Conservation (phyloP, 2,329 filamentous ascomycete species). For the Talaromyces sp. region DNA sequence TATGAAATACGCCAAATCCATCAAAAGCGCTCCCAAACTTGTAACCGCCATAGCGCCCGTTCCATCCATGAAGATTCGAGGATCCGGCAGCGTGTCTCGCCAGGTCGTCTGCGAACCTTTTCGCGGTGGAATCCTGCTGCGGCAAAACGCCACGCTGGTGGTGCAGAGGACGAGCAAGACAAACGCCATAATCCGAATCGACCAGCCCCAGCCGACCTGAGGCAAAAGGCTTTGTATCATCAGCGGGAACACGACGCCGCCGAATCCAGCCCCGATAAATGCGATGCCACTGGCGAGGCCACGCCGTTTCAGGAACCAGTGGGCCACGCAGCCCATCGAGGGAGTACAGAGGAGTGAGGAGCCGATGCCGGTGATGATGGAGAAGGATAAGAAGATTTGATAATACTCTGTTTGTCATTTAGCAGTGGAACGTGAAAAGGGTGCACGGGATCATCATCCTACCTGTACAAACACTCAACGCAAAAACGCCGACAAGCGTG, state of each 20-base stretch:
- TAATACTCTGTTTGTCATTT: conserved; percentile 26
- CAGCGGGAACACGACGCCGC: conserved; percentile 28
- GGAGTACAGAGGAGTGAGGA: conserved; percentile 35
- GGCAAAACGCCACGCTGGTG: conserved; percentile 14
- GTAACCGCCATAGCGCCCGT: conserved; percentile 14
- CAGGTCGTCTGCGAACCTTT: conserved; percentile 12
- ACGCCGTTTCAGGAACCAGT: conserved; percentile 31
- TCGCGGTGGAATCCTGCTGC: conserved; percentile 10
- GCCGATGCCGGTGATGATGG: conserved; percentile 33
- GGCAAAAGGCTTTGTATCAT: conserved; percentile 24
- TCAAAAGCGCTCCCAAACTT: conserved; percentile 18
- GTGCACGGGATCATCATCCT: neutral
- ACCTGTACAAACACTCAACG: conserved; percentile 18
- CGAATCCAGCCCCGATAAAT: conserved; percentile 26
- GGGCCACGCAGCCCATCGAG: conserved; percentile 22
- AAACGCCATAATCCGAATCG: conserved; percentile 35
- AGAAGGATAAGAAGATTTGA: conserved; percentile 38
- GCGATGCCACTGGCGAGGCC: conserved; percentile 30
- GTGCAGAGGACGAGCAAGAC: conserved; percentile 27
- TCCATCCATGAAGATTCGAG: conserved; percentile 15
- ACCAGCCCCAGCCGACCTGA: conserved; percentile 28
- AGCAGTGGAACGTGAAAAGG: neutral
- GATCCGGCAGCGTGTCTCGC: conserved; percentile 17
- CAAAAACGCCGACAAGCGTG: conserved; percentile 15
- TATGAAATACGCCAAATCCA: conserved; percentile 22